phyloP scores from a whole-genome alignment of 1,139 yeast species.

The Suhomyces anneliseae region DNA sequence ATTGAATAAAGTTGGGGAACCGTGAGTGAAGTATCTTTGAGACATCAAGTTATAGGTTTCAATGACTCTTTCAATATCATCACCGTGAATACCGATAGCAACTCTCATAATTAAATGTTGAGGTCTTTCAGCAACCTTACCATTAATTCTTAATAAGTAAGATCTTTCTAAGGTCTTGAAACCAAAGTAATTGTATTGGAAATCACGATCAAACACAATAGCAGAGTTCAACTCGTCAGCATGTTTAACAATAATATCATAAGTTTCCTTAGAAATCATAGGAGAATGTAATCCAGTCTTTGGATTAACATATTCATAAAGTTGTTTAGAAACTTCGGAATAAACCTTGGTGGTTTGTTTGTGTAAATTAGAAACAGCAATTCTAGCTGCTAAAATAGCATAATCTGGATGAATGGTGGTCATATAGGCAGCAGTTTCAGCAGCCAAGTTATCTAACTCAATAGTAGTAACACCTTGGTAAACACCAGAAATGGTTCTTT shows the following conservation, averaged over 20 bases:
- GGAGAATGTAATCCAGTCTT: constrained; percentile 71
- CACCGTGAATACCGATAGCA: constrained; percentile 83
- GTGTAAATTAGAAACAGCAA: constrained; percentile 88
- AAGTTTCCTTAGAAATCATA: constrained; percentile 75
- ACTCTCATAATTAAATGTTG: constrained; percentile 91
- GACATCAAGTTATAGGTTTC: constrained; percentile 75
- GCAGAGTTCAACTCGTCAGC: constrained; percentile 77
- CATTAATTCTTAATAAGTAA: constrained; percentile 67
- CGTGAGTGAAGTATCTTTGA: constrained; percentile 51
- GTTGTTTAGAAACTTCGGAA: constrained; percentile 69
- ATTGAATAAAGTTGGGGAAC: constrained; percentile 56
- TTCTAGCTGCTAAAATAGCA: constrained; percentile 91
- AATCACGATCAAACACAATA: constrained; percentile 77
- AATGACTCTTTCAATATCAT: constrained; percentile 64
- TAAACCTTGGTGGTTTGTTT: constrained; percentile 90
- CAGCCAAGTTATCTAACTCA: constrained; percentile 89
- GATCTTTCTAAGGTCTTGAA: constrained; percentile 87
- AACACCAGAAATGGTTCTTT: constrained; percentile 84
- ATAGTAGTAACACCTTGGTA: constrained; percentile 96
- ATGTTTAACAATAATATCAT: constrained; percentile 59
- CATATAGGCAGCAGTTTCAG: constrained; percentile 97
- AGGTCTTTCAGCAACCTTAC: constrained; percentile 84
- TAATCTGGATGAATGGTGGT: constrained; percentile 96
- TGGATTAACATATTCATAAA: constrained; percentile 74
- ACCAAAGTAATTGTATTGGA: constrained; percentile 80